phyloP scores from a whole-genome alignment of 208 protist species.

The Wallacemonas sp. region DNA sequence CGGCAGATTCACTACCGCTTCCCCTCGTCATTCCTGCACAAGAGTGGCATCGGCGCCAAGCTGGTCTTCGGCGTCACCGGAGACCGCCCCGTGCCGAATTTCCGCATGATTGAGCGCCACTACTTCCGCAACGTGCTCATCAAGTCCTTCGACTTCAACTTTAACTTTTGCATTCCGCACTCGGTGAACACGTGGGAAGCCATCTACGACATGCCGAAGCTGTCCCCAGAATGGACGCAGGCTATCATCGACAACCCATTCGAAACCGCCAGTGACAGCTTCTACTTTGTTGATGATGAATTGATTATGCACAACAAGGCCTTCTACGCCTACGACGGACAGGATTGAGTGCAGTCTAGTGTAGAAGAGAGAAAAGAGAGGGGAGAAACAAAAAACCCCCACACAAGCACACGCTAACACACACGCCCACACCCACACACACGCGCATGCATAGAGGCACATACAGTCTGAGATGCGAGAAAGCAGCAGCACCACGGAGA shows the following conservation, averaged over 20 bases:
- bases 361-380: slow-evolving; percentile 13
- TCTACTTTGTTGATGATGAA: slow-evolving; percentile 94
- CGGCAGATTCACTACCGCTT: slow-evolving; percentile 93
- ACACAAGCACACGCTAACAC: no score
- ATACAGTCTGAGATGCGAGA: no score
- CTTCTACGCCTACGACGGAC: slow-evolving; percentile 75
- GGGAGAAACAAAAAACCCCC: slow-evolving; percentile 30
- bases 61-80: slow-evolving; percentile 92
- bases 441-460: no score
- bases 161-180: slow-evolving; percentile 97
- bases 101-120: slow-evolving; percentile 97
- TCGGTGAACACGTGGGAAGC: slow-evolving; percentile 95
- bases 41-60: slow-evolving; percentile 80
- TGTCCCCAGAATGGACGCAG: slow-evolving; percentile 81
- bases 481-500: no score
- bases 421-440: no score
- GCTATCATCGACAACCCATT: slow-evolving; percentile 89
- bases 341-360: slow-evolving; percentile 33
- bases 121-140: slow-evolving; percentile 95
- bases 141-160: slow-evolving; percentile 95
- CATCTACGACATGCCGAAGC: slow-evolving; percentile 93
- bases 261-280: slow-evolving; percentile 93
- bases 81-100: slow-evolving; percentile 83
- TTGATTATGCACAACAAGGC: slow-evolving; percentile 98
- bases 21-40: slow-evolving; percentile 72